phyloP scores from a whole-genome alignment of 345 rosid species.

The Nephelium lappaceum region DNA sequence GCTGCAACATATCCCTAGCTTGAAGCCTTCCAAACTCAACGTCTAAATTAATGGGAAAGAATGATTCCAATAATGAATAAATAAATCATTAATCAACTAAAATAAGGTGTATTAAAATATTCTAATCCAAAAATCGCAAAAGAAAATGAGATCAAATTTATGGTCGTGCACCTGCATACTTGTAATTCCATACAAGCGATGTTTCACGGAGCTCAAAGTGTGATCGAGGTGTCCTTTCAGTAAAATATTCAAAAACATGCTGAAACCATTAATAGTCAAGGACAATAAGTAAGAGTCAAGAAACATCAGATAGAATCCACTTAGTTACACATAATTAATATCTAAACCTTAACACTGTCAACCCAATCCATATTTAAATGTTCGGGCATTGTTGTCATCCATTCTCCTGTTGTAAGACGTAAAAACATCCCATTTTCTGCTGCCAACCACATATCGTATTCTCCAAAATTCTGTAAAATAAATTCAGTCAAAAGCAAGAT shows the following conservation, averaged over 20 bases:
- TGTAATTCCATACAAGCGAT: conserved; percentile 63
- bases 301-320: conserved; percentile 13
- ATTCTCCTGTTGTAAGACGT: conserved; percentile 45
- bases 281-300: conserved; percentile 25
- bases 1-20: conserved; percentile 64
- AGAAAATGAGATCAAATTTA: not conserved
- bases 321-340: conserved; percentile 3
- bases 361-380: conserved; percentile 63
- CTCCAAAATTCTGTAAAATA: conserved; percentile 52
- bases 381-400: conserved; percentile 75
- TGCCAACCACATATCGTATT: conserved; percentile 60
- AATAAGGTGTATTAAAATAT: not conserved
- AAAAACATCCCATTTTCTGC: conserved; percentile 70
- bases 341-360: conserved; percentile 56
- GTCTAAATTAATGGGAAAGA: conserved; percentile 29
- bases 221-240: conserved; percentile 66
- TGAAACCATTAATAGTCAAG: conserved; percentile 40
- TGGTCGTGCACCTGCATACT: conserved; percentile 52
- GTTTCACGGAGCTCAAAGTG: conserved; percentile 63
- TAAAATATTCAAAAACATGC: conserved; percentile 63
- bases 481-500: conserved; percentile 15
- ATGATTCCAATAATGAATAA: conserved; percentile 6
- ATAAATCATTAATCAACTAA: not conserved
- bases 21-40: conserved; percentile 60
- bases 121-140: not conserved